Evolutionary conservation across 306 rosid genomes (phyloP).

Genomic region (Dalbergia cochinchinensis): DNA sequence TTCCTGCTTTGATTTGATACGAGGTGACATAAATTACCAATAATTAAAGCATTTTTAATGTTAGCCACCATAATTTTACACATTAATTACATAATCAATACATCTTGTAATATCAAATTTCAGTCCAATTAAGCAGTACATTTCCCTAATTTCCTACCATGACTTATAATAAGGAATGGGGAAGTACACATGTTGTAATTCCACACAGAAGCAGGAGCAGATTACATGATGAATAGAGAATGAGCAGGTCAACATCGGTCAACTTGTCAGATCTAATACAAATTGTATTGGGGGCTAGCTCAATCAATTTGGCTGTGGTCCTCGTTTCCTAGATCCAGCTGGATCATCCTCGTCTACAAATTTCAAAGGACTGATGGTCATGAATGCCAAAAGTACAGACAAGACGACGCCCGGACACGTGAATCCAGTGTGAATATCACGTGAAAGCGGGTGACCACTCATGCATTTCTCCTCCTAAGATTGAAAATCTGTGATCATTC

Average conservation of each 20-base stretch:
- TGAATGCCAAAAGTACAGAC: slow-evolving; percentile 43
- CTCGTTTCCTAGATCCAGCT: slow-evolving; percentile 13
- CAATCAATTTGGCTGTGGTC: slow-evolving; percentile 6
- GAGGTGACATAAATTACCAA: too few species aligned
- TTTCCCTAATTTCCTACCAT: too few species aligned
- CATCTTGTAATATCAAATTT: too few species aligned
- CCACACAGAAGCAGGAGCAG: too few species aligned
- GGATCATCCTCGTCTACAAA: slow-evolving; percentile 8
- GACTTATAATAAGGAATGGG: too few species aligned
- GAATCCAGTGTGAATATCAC: slow-evolving; percentile 46
- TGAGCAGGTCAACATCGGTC: slow-evolving; percentile 11
- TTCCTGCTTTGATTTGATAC: too few species aligned
- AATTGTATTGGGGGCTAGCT: neutral
- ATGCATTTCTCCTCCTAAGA: neutral
- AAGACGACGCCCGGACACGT: slow-evolving; percentile 46
- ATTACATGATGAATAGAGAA: neutral
- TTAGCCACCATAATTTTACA: too few species aligned
- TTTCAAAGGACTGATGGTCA: slow-evolving; percentile 21
- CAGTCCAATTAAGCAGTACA: too few species aligned
- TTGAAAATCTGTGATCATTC: neutral
- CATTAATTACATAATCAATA: too few species aligned
- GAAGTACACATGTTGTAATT: too few species aligned
- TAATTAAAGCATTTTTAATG: too few species aligned
- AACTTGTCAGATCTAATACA: neutral
- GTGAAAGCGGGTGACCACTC: slow-evolving; percentile 40